Evolutionary conservation across 108 stramenopile species (phyloP).

Genomic region (Cyclotella distinguenda): DNA sequence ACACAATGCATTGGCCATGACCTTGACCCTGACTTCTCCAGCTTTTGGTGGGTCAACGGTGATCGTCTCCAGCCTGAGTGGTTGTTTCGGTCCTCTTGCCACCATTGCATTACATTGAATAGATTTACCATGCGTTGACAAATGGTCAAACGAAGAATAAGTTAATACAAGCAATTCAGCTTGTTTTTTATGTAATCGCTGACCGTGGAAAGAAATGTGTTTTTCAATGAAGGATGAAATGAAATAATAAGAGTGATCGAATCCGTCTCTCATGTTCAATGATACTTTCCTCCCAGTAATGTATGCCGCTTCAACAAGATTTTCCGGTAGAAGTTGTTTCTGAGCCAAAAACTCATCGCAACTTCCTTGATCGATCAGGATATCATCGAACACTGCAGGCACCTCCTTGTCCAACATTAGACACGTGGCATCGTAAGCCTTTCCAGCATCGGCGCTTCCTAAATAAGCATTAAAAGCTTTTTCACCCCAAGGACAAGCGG

Average conservation of each 20-base stretch:
- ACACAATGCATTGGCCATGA: slow-evolving; percentile 88
- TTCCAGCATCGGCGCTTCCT: slow-evolving; percentile 78
- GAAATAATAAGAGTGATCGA: slow-evolving; percentile 94
- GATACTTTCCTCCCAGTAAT: slow-evolving; percentile 65
- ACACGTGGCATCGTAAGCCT: slow-evolving; percentile 86
- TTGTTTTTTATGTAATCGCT: slow-evolving; percentile 46
- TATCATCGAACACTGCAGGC: slow-evolving; percentile 57
- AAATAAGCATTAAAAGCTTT: slow-evolving; percentile 96
- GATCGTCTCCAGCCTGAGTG: slow-evolving; percentile 77
- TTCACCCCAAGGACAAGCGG: slow-evolving; percentile 93
- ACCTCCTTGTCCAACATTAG: slow-evolving; percentile 51
- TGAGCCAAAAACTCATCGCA: slow-evolving; percentile 70
- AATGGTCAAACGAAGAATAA: slow-evolving; percentile 7
- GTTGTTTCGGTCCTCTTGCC: slow-evolving; percentile 73
- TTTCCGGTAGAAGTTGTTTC: slow-evolving; percentile 57
- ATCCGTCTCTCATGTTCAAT: slow-evolving; percentile 83
- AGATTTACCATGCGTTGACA: slow-evolving; percentile 63
- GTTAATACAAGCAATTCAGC: slow-evolving; percentile 15
- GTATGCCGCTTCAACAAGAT: slow-evolving; percentile 60
- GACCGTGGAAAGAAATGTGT: slow-evolving; percentile 88
- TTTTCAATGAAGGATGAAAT: slow-evolving; percentile 85
- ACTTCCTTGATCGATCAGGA: slow-evolving; percentile 81
- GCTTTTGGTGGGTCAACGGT: slow-evolving; percentile 88
- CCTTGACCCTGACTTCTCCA: slow-evolving; percentile 71
- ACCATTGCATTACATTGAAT: slow-evolving; percentile 90